Conservation (phyloP, 805 yeast species). For the Lipomyces yamanashiensis region DNA sequence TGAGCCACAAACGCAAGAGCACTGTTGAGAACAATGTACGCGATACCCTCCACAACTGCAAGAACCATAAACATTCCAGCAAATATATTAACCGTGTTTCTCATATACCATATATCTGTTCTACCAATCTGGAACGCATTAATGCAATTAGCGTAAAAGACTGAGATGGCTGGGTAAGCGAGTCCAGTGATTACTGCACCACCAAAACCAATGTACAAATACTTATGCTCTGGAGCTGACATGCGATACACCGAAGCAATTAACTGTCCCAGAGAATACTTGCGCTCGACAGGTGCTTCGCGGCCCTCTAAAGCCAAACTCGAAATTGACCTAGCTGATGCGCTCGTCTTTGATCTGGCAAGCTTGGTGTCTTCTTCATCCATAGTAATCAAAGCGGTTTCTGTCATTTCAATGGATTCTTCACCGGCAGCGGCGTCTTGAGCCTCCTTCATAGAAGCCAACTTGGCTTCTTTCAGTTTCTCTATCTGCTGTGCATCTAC, state of each 20-base stretch:
- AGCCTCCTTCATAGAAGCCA: slow-evolving; percentile 48
- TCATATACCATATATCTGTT: slow-evolving; percentile 44
- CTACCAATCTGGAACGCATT: slow-evolving; percentile 41
- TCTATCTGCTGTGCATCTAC: slow-evolving; percentile 47
- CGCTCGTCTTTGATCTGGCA: slow-evolving; percentile 35
- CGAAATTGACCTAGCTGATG: slow-evolving; percentile 36
- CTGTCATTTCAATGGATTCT: slow-evolving; percentile 9
- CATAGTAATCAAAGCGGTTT: neutral
- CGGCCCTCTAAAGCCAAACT: slow-evolving; percentile 23
- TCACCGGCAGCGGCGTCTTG: slow-evolving; percentile 43
- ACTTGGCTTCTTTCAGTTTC: slow-evolving; percentile 44
- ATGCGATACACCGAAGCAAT: slow-evolving; percentile 21
- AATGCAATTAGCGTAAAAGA: slow-evolving; percentile 48
- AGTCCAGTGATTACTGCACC: slow-evolving; percentile 27
- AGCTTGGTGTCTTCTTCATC: slow-evolving; percentile 15
- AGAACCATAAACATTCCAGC: slow-evolving; percentile 38
- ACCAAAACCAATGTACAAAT: slow-evolving; percentile 31
- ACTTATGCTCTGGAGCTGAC: slow-evolving; percentile 31
- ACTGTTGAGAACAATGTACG: slow-evolving; percentile 25
- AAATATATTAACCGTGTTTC: slow-evolving; percentile 43
- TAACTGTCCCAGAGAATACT: slow-evolving; percentile 18
- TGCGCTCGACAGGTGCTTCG: slow-evolving; percentile 9
- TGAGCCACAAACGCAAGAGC: slow-evolving; percentile 31
- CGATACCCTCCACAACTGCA: slow-evolving; percentile 30
- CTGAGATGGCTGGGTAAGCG: slow-evolving; percentile 42